Base-by-base conservation (phyloP, 2,329 filamentous ascomycete genomes). In the Colletotrichum plurivorum region DNA sequence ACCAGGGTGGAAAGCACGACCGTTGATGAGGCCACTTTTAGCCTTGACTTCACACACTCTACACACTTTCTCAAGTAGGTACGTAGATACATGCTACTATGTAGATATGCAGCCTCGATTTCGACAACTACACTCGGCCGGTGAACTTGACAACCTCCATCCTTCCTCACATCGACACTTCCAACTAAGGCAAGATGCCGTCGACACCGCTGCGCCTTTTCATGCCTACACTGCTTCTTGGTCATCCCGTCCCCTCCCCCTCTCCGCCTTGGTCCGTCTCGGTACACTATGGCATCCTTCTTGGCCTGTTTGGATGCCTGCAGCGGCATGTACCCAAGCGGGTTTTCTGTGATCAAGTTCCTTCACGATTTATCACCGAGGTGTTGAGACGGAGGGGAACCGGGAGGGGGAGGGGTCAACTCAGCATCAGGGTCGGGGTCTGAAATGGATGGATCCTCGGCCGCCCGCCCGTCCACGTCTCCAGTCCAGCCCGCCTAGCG, bases 1-100 rank as follows among this genome's bases (percentile, higher is more conserved):
- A 20, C 61, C 66, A 41, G 61, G 66, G 54, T 49, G 54, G 49
- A 36, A 52, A 43, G 55, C 54, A 7, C 36, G 54, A 55, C 66
- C 48, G 46, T 59, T 59, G 61, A 59, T 59, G 61, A 68, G 66
- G 48, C 65, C 65, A 69, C 51, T 56, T 61, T 66, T 69, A 61
- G 59, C 52, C 22, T 67, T 36, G 31, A 36, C 31, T 36, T 9
- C 52, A 46, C 45, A 46, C 16, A 46, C 16, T 22, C 2, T 46
- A 46, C 8, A 36, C 31, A 10, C 31, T 36, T 9, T 36, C 31
- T 10, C 7, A 36, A 10, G 27, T 31, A 31, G 27, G 27, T 31
- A 31, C 8, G 27, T 31, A 36, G 31, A 10, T 10, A 36, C 31
- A 36, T 36, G 9, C 7, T 31, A 10, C 31, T 36, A 36, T 9